These are phyloP conservation scores for Botrytis pseudocinerea DNA, from an alignment of 2,329 filamentous ascomycete genomes.

Conservation along the genomic window DNA sequence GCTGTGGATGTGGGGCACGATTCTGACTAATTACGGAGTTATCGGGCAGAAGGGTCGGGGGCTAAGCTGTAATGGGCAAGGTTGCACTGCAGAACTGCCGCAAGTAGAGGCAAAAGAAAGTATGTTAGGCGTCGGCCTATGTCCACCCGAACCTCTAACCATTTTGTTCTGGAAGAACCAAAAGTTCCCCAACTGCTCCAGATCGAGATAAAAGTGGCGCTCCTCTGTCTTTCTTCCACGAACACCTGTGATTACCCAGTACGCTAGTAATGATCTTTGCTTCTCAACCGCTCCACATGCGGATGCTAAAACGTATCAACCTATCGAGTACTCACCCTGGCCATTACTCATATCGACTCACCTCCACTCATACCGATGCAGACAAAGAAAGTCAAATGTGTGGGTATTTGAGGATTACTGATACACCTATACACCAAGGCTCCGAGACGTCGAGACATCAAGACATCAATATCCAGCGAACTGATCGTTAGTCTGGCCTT, in stretches of 20 bases:
- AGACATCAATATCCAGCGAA: background rate
- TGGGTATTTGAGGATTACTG: background rate
- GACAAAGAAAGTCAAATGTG: background rate
- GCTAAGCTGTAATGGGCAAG: background rate
- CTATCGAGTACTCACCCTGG: background rate
- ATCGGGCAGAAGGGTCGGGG: rapidly evolving
- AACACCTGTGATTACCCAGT: background rate
- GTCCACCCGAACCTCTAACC: background rate
- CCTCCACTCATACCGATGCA: background rate
- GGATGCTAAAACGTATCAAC: background rate
- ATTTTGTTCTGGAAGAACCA: background rate
- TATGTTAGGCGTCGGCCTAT: background rate
- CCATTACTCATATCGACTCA: background rate
- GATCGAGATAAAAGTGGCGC: background rate
- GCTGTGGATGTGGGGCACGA: background rate
- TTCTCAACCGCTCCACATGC: background rate
- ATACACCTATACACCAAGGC: background rate
- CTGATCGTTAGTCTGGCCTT: no score
- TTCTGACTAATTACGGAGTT: background rate
- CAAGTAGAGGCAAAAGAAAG: background rate
- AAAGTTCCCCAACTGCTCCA: no score
- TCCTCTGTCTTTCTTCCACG: no score
- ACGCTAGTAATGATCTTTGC: background rate
- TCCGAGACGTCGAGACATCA: background rate
- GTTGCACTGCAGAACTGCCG: background rate